phyloP scores from a whole-genome alignment of 805 yeast genomes.

The Cyberlindnera sargentensis region DNA sequence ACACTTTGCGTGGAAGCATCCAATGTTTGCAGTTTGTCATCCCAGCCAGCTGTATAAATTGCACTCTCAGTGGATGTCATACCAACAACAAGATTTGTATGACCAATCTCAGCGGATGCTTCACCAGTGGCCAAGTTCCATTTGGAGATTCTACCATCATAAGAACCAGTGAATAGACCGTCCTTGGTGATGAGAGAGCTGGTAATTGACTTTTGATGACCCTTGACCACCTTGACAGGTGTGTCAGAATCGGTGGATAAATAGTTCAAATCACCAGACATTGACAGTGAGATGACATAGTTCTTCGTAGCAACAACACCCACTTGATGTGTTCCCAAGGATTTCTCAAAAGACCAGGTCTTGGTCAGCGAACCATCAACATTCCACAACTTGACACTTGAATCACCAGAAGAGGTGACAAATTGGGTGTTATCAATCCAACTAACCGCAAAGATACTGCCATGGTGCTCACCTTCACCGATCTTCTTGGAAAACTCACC shows the following conservation, averaged over 20 bases:
- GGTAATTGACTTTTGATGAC: slow-evolving; percentile 82
- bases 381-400: slow-evolving; percentile 60
- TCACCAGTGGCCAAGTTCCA: slow-evolving; percentile 44
- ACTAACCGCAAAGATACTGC: slow-evolving; percentile 73
- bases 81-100: slow-evolving; percentile 62
- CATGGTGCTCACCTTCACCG: slow-evolving; percentile 45
- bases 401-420: slow-evolving; percentile 82
- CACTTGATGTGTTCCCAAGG: slow-evolving; percentile 62
- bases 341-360: slow-evolving; percentile 43
- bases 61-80: slow-evolving; percentile 27
- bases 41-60: slow-evolving; percentile 77
- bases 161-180: slow-evolving; percentile 56
- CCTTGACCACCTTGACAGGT: slow-evolving; percentile 38
- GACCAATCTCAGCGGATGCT: slow-evolving; percentile 37
- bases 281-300: slow-evolving; percentile 56
- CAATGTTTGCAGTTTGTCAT: slow-evolving; percentile 54
- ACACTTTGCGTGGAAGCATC: slow-evolving; percentile 24
- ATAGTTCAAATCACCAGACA: slow-evolving; percentile 64
- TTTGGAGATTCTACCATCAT: slow-evolving; percentile 65
- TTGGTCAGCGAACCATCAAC: slow-evolving; percentile 37
- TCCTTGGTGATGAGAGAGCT: slow-evolving; percentile 33
- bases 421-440: slow-evolving; percentile 60
- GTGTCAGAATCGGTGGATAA: slow-evolving; percentile 35
- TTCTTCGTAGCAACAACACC: slow-evolving; percentile 70
- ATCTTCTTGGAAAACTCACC: slow-evolving; percentile 63